phyloP scores from a whole-genome alignment of 257 asterid genomes.

The Ligustrum vulgare region DNA sequence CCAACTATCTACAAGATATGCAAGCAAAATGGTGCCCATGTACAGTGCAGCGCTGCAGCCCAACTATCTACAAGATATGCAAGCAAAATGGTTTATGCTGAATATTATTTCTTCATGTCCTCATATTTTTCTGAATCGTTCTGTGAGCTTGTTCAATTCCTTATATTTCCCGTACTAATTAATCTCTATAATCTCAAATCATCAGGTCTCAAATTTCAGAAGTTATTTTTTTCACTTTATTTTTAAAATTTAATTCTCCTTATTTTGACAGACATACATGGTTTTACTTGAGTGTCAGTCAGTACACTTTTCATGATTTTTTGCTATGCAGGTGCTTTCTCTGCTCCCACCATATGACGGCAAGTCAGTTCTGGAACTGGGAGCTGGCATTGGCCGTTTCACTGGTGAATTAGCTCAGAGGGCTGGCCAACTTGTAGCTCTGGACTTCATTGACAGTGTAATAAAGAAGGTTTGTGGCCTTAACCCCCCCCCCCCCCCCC shows the following conservation, averaged over 20 bases:
- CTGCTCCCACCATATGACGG: conserved; percentile 83
- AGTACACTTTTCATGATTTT: not conserved
- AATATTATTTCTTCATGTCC: not conserved
- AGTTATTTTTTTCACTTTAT: not conserved
- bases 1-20: too few relatives aligned
- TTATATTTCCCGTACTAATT: not conserved
- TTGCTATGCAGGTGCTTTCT: conserved; percentile 61
- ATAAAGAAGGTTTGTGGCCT: conserved; percentile 65
- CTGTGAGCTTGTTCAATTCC: too few relatives aligned
- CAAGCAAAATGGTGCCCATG: too few relatives aligned
- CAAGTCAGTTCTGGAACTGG: conserved; percentile 83
- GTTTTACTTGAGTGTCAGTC: not conserved
- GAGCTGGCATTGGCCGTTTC: conserved; percentile 99
- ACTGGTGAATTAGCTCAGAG: conserved; percentile 79
- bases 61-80: too few relatives aligned
- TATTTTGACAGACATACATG: not conserved
- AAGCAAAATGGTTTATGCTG: not conserved
- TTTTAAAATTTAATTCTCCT: not conserved
- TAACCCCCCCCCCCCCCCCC: conserved; percentile 8
- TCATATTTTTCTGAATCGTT: not conserved
- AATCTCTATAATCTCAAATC: not conserved
- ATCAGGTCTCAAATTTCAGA: too few relatives aligned
- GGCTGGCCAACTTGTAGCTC: conserved; percentile 70
- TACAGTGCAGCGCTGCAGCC: too few relatives aligned
- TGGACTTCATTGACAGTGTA: conserved; percentile 82